These are phyloP conservation scores for Vitis rotundifolia DNA, from an alignment of 164 flowering plant species.

Conservation along the genomic window DNA sequence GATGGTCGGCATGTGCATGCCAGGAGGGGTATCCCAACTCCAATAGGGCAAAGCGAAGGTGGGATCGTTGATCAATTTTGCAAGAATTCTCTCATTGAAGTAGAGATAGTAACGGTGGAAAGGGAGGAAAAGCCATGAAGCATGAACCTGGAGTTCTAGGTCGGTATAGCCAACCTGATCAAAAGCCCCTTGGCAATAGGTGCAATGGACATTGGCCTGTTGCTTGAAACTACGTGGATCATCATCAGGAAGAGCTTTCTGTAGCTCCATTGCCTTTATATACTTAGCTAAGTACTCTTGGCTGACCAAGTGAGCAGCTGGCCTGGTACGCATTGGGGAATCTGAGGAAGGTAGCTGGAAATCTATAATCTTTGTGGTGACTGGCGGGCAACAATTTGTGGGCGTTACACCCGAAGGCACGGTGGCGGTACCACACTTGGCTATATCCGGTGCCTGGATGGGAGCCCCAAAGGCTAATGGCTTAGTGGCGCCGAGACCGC, in stretches of 20 bases:
- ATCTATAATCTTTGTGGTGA: constrained; percentile 34
- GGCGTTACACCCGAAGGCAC: constrained; percentile 25
- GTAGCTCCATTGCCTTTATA: constrained; percentile 41
- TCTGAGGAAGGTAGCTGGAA: constrained; percentile 40
- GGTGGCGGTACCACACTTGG: constrained; percentile 35
- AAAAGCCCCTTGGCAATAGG: constrained; percentile 59
- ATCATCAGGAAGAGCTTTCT: constrained; percentile 49
- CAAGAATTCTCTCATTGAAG: constrained; percentile 50
- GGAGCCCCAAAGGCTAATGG: constrained; percentile 34
- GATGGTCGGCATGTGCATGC: constrained; percentile 56
- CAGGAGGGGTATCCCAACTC: constrained; percentile 64
- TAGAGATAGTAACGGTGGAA: constrained; percentile 54
- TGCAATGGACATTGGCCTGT: constrained; percentile 73
- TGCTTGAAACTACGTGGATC: constrained; percentile 63
- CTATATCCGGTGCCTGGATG: constrained; percentile 23
- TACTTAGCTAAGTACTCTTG: constrained; percentile 51
- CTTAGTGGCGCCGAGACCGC: constrained; percentile 1
- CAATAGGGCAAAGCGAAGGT: constrained; percentile 62
- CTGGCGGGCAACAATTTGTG: constrained; percentile 61
- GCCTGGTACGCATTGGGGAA: constrained; percentile 41
- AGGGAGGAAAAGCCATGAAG: constrained; percentile 68
- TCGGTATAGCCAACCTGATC: constrained; percentile 40
- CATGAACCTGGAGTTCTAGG: constrained; percentile 57
- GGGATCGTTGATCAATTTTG: constrained; percentile 58
- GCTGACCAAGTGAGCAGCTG: constrained; percentile 52